Evolutionary conservation across 2,329 filamentous ascomycete species (phyloP), one percentile per base, ranked within the genome.

Genomic region (Lasiodiplodia citricola): DNA sequence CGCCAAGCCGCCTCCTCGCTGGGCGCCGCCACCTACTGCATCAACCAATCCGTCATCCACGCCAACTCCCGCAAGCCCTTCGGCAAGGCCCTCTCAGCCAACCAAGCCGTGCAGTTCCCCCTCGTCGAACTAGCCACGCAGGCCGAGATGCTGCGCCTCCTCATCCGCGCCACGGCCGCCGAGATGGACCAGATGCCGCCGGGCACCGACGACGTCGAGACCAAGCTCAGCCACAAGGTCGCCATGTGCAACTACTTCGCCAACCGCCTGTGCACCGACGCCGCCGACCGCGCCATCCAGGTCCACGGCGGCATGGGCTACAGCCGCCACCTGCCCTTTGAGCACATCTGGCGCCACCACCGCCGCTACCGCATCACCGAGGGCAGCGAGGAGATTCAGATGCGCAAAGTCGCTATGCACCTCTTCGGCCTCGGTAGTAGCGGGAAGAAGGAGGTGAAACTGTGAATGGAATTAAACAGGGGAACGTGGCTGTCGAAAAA

Each of bases 221-320:
- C 80, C 74, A 82, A 82, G 71, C 79, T 90, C n/a, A 86, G 86
- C 28, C 86, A 88, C 74, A 87, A 88, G 74, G 87, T 90, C 37
- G 84, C 82, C 66, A 90, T 90, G 88, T 90, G 88, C 77, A 90
- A 90, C 73, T 90, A 88, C 75, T 90, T 86, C 82, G 87, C 87
- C 0, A 90, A 90, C 73, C 79, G 88, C 44, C 76, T 90, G 47
- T 88, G 85, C 65, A 87, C 84, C 13, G 82, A 90, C 74, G 86
- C 87, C 2, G 88, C 88, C 2, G 88, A 90, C 74, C 81, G 84
- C 37, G 88, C 88, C 2, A 90, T 90, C 35, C 88, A 90, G 80
- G 84, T 88, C 13, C 84, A 87, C 73, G 88, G 88, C 7, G 87
- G 87, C 0, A 85, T 86, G 73, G 87, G 87, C 1, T 89, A 89